Evolutionary conservation across 140 eudicot species (phyloP).

Genomic region (Flaveria floridana): DNA sequence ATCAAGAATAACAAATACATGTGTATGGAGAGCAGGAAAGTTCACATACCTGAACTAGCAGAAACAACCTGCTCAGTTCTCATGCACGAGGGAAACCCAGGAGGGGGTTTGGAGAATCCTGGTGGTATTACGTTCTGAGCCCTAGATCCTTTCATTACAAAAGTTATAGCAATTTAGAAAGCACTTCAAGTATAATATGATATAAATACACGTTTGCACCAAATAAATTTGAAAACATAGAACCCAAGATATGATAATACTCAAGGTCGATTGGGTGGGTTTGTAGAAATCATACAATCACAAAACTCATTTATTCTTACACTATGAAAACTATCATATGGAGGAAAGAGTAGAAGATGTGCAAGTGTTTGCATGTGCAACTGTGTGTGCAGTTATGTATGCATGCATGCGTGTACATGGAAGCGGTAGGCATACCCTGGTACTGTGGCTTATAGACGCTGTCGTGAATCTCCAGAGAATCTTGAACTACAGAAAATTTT

Average conservation of each 20-base stretch:
- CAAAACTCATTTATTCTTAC: slow-evolving; percentile 5
- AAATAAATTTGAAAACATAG: slow-evolving; percentile 19
- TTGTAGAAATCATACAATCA: background rate
- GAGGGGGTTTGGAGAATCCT: slow-evolving; percentile 78
- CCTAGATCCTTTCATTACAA: slow-evolving; percentile 44
- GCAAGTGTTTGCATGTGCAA: slow-evolving; percentile 5
- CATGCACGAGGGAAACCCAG: slow-evolving; percentile 60
- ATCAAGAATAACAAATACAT: background rate
- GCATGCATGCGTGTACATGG: background rate
- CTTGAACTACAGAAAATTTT: slow-evolving; percentile 35
- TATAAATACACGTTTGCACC: slow-evolving; percentile 4
- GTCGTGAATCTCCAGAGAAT: slow-evolving; percentile 49
- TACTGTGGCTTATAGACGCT: slow-evolving; percentile 44
- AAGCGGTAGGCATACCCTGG: slow-evolving; percentile 45
- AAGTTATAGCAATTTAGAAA: background rate
- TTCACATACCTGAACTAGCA: slow-evolving; percentile 51
- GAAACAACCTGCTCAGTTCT: slow-evolving; percentile 38
- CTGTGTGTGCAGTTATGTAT: background rate
- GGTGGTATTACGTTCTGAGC: slow-evolving; percentile 62
- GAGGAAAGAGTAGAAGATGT: background rate
- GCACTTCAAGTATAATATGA: slow-evolving; percentile 3
- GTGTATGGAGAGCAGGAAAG: background rate
- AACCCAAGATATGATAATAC: background rate
- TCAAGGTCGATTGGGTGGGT: background rate
- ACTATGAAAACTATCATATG: background rate